Conservation (phyloP, 768 basidiomycete species). For the Boletus pseudo-olivaceus region DNA sequence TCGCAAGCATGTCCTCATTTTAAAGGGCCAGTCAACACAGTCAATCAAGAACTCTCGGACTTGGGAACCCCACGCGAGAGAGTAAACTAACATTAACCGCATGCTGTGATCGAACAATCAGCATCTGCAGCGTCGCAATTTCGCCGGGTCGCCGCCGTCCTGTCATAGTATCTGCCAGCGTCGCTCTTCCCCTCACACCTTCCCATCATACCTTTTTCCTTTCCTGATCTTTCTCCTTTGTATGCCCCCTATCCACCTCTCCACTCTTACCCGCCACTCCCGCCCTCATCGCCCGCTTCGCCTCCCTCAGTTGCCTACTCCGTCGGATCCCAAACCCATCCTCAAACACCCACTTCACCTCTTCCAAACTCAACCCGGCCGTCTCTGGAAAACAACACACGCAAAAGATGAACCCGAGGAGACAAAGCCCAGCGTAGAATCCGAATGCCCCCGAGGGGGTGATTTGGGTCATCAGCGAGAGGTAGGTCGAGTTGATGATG, state of each 20-base stretch:
- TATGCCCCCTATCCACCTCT: background rate
- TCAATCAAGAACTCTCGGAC: background rate
- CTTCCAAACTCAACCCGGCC: constrained; percentile 67
- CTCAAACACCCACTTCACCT: constrained; percentile 60
- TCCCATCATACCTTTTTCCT: background rate
- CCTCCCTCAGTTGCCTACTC: constrained; percentile 43
- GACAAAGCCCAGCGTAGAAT: constrained; percentile 71
- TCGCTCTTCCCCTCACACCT: background rate
- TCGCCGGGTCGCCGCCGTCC: background rate
- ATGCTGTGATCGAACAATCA: background rate
- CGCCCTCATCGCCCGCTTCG: constrained; percentile 15
- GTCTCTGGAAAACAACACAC: constrained; percentile 76
- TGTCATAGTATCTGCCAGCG: background rate
- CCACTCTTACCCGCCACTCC: background rate
- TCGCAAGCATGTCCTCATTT: background rate
- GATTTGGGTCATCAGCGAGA: constrained; percentile 70
- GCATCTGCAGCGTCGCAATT: background rate
- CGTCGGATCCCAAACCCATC: constrained; percentile 62
- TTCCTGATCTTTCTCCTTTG: background rate
- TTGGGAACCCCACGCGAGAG: background rate
- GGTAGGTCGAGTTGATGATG: constrained; percentile 75
- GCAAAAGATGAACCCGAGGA: constrained; percentile 68
- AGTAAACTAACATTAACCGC: background rate
- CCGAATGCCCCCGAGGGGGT: constrained; percentile 76
- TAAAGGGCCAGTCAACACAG: background rate